Conservation (phyloP, 2,329 filamentous ascomycete species). For the Fusarium secorum region DNA sequence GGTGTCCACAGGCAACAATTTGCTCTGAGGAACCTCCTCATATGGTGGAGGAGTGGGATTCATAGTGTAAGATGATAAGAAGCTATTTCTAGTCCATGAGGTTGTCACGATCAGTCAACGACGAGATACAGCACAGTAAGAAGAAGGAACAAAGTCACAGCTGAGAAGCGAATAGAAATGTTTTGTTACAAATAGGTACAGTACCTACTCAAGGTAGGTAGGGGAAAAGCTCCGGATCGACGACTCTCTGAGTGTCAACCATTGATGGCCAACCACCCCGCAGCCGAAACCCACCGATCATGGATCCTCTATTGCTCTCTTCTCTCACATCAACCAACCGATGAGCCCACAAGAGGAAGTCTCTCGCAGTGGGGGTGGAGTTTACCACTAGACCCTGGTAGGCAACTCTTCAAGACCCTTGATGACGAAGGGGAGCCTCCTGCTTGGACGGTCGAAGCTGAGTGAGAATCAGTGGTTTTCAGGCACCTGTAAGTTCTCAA, state of each 20-base stretch:
- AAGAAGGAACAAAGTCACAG: constrained; percentile 14
- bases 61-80: constrained; percentile 15
- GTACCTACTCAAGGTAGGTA: not conserved
- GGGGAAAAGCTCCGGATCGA: constrained; percentile 15
- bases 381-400: not conserved
- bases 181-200: constrained; percentile 17
- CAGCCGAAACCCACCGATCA: constrained; percentile 33
- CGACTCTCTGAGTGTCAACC: constrained; percentile 9
- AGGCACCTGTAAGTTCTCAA: not conserved
- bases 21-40: constrained; percentile 28
- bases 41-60: constrained; percentile 28
- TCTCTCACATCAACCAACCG: constrained; percentile 3
- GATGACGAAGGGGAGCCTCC: constrained; percentile 15
- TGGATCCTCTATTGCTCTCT: constrained; percentile 25
- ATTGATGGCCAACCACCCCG: constrained; percentile 26
- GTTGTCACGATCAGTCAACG: not conserved
- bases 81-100: not conserved
- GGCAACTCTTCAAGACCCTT: constrained; percentile 6
- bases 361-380: constrained; percentile 27
- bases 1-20: constrained; percentile 16
- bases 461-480: not conserved
- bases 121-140: not conserved
- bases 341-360: constrained; percentile 13
- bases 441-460: not conserved
- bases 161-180: not conserved